Evolutionary conservation across 2,329 filamentous ascomycete genomes (phyloP), one percentile per base, ranked within the genome.

Genomic region (Zopfia rhizophila): DNA sequence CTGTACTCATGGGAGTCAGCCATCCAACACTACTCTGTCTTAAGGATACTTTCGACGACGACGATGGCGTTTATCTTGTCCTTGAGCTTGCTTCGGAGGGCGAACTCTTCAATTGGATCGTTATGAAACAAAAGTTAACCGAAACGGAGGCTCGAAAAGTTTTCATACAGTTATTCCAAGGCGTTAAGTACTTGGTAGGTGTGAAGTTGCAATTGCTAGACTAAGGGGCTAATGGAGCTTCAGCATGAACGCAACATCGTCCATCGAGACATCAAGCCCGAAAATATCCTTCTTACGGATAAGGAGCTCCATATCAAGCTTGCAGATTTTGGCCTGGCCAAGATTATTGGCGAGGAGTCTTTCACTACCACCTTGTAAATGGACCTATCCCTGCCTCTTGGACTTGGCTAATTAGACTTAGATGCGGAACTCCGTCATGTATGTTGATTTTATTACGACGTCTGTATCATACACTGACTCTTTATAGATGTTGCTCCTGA

Each of bases 221-320:
- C 21, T 29, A n/a, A 4, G 19, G 31, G 10, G 16, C 13, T 40
- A 38, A 25, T 68, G 77, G 37, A 77, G 30, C 7, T 23, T 24
- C 51, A 97, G 93, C 94, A 99, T 69, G 94, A 97, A 51, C 89
- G 94, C 53, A 95, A 94, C 62, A 96, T 99, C 69, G 92, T 97
- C 4, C 94, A 99, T 70, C 88, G 94, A 46, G 94, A 99, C 62
- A 97, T 99, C 74, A 97, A 97, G 72, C 93, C 92, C 0, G 93
- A 97, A 68, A 97, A 97, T 63, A 97, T 99, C 23, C 76, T 99
- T 7, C 77, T 99, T 24, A 85, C 88, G 4, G 91, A 97, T 72
- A 91, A 90, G 63, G 82, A 94, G 23, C 76, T 97, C 19, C 86
- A 87, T 48, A 87, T 96, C 54, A 99, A 99, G 74, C 77, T 99